phyloP scores from a whole-genome alignment of 495 filamentous ascomycete genomes.

The Letharia columbiana region DNA sequence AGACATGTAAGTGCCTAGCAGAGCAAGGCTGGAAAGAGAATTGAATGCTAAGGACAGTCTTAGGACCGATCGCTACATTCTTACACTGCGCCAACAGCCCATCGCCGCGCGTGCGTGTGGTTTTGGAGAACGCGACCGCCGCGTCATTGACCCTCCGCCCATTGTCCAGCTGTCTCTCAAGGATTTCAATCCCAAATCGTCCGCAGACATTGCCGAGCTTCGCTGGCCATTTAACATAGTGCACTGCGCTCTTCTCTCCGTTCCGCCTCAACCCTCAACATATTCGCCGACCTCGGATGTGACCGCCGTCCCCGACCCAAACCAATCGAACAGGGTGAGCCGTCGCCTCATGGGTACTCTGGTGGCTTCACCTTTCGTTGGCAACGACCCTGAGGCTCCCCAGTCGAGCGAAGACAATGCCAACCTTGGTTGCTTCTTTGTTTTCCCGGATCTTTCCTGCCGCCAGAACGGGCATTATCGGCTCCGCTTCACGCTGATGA shows the following conservation, averaged over 20 bases:
- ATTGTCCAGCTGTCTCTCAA: constrained; percentile 79
- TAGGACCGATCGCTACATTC: constrained; percentile 39
- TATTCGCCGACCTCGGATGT: constrained; percentile 34
- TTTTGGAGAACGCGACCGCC: constrained; percentile 85
- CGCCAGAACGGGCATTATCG: constrained; percentile 77
- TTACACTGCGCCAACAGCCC: constrained; percentile 84
- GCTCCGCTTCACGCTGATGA: constrained; percentile 80
- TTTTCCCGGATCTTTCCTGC: constrained; percentile 89
- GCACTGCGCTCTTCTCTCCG: constrained; percentile 58
- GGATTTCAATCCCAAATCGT: constrained; percentile 46
- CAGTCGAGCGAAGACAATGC: constrained; percentile 31
- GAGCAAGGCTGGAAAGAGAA: neutral
- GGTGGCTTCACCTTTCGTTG: constrained; percentile 65
- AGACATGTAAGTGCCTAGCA: constrained; percentile 14
- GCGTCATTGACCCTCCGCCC: constrained; percentile 90
- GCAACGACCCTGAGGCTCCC: constrained; percentile 30
- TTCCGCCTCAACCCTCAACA: constrained; percentile 29
- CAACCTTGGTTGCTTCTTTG: constrained; percentile 77
- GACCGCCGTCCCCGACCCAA: constrained; percentile 35
- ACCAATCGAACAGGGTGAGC: constrained; percentile 31
- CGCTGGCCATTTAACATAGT: constrained; percentile 73
- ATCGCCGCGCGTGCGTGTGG: constrained; percentile 85
- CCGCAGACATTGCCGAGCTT: constrained; percentile 50
- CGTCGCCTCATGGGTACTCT: constrained; percentile 72
- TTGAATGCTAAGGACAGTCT: constrained; percentile 9